Conservation (phyloP, 1,139 yeast species). For the Hanseniaspora uvarum region DNA sequence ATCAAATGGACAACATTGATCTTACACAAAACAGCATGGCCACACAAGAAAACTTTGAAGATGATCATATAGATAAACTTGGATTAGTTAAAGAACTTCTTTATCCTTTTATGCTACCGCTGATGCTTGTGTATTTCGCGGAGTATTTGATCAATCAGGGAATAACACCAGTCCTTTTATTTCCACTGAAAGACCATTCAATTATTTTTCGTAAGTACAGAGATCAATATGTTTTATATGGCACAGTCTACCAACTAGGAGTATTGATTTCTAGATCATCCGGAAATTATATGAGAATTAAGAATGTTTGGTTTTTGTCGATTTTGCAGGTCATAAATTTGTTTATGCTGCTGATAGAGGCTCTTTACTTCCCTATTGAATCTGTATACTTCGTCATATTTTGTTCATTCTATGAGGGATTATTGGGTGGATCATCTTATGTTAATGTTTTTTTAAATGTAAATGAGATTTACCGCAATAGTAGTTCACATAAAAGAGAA, state of each 20-base stretch:
- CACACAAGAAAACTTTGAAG: too few relatives aligned
- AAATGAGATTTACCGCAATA: conserved; percentile 46
- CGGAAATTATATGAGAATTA: conserved; percentile 51
- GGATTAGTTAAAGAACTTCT: conserved; percentile 32
- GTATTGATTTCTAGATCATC: conserved; percentile 86
- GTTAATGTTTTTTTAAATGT: conserved; percentile 79
- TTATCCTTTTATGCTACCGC: conserved; percentile 68
- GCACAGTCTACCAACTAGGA: conserved; percentile 85
- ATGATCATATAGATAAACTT: conserved; percentile 10
- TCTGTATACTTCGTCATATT: conserved; percentile 54
- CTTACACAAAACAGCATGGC: background rate
- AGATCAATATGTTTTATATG: conserved; percentile 86
- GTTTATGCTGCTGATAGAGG: conserved; percentile 49
- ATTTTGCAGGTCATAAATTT: conserved; percentile 61
- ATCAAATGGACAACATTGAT: background rate
- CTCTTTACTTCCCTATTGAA: conserved; percentile 50
- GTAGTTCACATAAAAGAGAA: conserved; percentile 44
- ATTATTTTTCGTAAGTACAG: conserved; percentile 63
- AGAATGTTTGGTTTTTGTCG: conserved; percentile 51
- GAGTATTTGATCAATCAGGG: conserved; percentile 91
- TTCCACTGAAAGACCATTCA: conserved; percentile 44
- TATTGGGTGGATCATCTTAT: conserved; percentile 82
- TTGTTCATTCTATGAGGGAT: conserved; percentile 72
- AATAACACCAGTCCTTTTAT: conserved; percentile 72
- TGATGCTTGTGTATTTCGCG: conserved; percentile 69